Conservation (phyloP, 2,329 filamentous ascomycete genomes). For the Keithomyces neogunnii region DNA sequence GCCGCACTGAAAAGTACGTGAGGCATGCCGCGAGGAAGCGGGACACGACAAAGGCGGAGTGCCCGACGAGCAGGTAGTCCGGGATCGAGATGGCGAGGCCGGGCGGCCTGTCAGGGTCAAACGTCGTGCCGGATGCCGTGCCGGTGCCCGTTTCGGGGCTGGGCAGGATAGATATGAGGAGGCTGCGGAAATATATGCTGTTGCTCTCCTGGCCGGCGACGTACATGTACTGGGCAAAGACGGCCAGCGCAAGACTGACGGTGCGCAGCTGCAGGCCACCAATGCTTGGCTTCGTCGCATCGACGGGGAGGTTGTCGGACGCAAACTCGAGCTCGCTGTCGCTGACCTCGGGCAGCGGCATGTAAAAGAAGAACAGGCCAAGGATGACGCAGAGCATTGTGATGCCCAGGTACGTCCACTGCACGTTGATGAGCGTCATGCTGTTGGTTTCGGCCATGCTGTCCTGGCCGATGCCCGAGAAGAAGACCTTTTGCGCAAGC, state of each 20-base stretch:
- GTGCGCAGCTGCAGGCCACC: constrained; percentile 46
- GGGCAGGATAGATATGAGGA: constrained; percentile 36
- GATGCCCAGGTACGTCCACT: constrained; percentile 80
- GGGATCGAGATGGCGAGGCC: constrained; percentile 46
- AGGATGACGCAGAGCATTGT: constrained; percentile 65
- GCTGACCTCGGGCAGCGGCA: constrained; percentile 54
- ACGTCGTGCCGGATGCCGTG: constrained; percentile 11
- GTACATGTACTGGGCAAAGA: constrained; percentile 71
- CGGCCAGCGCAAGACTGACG: constrained; percentile 57
- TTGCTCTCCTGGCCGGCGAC: constrained; percentile 64
- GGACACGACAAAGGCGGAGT: constrained; percentile 64
- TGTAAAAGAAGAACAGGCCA: constrained; percentile 60
- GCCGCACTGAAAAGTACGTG: constrained; percentile 46
- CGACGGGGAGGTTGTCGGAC: constrained; percentile 38
- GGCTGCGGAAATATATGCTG: constrained; percentile 50
- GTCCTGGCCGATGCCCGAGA: constrained; percentile 44
- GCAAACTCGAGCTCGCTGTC: constrained; percentile 45
- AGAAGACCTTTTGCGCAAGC: constrained; percentile 67
- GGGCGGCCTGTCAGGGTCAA: constrained; percentile 23
- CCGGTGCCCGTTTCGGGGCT: constrained; percentile 12
- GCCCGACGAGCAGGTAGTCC: constrained; percentile 64
- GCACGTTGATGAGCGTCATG: constrained; percentile 59
- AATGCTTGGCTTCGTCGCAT: constrained; percentile 38
- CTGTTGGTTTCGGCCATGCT: constrained; percentile 14
- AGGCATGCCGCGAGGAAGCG: constrained; percentile 60